Evolutionary conservation across 2,329 filamentous ascomycete species (phyloP).

Genomic region (Hypoxylon sp.): DNA sequence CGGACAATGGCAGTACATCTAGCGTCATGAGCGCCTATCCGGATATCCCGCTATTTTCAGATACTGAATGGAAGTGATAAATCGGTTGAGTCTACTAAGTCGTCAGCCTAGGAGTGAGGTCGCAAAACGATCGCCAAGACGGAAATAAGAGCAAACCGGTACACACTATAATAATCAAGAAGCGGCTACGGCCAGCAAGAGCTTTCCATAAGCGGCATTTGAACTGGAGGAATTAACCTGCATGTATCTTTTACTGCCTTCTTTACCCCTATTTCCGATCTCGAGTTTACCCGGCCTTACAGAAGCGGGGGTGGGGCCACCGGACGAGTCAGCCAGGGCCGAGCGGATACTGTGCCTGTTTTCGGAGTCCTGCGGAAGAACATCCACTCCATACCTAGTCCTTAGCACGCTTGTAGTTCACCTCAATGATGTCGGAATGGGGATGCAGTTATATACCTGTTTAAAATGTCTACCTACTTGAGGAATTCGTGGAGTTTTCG

Average conservation of each 20-base stretch:
- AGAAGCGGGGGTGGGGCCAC: slow-evolving; percentile 24
- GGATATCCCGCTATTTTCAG: background rate
- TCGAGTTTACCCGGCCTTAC: slow-evolving; percentile 37
- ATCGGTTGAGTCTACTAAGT: background rate
- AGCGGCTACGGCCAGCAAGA: background rate
- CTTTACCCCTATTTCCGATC: background rate
- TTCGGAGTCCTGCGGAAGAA: background rate
- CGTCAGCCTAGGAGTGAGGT: background rate
- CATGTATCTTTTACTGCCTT: background rate
- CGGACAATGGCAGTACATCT: slow-evolving; percentile 8
- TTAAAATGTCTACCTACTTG: background rate
- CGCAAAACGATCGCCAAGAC: background rate
- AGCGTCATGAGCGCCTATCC: slow-evolving; percentile 24
- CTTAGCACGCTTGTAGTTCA: background rate
- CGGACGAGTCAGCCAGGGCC: slow-evolving; percentile 38
- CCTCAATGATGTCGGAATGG: background rate
- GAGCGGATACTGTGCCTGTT: slow-evolving; percentile 34
- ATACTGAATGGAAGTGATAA: background rate
- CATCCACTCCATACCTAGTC: background rate
- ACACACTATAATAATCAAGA: background rate
- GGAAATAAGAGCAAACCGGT: background rate
- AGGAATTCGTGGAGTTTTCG: background rate
- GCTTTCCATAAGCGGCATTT: background rate
- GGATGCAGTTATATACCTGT: background rate
- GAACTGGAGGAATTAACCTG: background rate